phyloP scores from a whole-genome alignment of 129 eudicot species.

The Gnaphalium uliginosum region DNA sequence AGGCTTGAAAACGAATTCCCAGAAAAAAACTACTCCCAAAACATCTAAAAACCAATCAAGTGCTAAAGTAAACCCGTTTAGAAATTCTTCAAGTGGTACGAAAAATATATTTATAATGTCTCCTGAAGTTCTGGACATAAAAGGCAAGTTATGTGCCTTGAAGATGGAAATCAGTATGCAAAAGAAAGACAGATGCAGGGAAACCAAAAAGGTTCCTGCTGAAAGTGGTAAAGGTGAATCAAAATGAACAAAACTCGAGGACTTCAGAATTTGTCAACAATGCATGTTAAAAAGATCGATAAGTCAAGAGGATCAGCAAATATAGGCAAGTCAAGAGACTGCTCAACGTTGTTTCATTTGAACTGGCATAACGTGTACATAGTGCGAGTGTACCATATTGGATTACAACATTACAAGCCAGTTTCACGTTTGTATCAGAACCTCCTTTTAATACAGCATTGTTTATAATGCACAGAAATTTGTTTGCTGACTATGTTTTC shows the following conservation, averaged over 20 bases:
- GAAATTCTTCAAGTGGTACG: not conserved
- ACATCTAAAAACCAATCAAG: slow-evolving; percentile 15
- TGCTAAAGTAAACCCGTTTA: slow-evolving; percentile 1
- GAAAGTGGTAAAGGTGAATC: not conserved
- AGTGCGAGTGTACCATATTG: not conserved
- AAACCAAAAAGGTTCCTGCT: not conserved
- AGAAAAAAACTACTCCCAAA: slow-evolving; percentile 1
- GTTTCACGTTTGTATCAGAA: not conserved
- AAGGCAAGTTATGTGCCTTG: slow-evolving; percentile 36
- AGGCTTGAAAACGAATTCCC: slow-evolving; percentile 22
- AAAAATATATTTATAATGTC: slow-evolving; percentile 16
- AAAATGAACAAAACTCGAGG: slow-evolving; percentile 2
- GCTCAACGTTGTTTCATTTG: not conserved
- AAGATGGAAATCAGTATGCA: slow-evolving; percentile 35
- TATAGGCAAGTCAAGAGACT: not conserved
- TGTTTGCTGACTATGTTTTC: not conserved
- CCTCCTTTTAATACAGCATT: not conserved
- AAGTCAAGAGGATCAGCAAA: not conserved
- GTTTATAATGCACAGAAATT: not conserved
- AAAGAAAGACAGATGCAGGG: slow-evolving; percentile 8
- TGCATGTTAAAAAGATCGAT: not conserved
- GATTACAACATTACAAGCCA: too few relatives aligned
- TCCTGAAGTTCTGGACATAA: slow-evolving; percentile 35
- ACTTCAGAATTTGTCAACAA: slow-evolving; percentile 3
- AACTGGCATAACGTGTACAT: slow-evolving; percentile 5